Conservation (phyloP, 768 basidiomycete genomes). For the Sarcodon aspratus region DNA sequence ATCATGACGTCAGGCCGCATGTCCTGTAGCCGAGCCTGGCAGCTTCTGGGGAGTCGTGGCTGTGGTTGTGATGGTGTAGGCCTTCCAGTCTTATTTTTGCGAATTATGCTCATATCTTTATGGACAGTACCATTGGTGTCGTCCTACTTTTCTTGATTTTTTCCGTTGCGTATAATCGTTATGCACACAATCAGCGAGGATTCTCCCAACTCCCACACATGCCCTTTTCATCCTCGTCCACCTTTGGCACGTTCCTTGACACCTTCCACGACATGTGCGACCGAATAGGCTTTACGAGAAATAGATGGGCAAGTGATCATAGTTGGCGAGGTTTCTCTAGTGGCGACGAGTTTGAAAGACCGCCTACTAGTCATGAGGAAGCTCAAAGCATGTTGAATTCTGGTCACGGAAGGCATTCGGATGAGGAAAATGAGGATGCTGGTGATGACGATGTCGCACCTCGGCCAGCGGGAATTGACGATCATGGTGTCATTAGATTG, state of each 20-base stretch:
- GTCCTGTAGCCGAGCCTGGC: conserved; percentile 50
- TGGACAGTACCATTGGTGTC: conserved; percentile 38
- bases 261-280: conserved; percentile 11
- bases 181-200: conserved; percentile 59
- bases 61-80: conserved; percentile 50
- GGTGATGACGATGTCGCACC: not conserved
- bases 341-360: conserved; percentile 11
- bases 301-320: conserved; percentile 8
- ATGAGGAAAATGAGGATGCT: conserved; percentile 16
- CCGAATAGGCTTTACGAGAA: conserved; percentile 11
- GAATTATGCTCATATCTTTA: not conserved
- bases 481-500: conserved; percentile 16
- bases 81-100: conserved; percentile 6
- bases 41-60: conserved; percentile 40
- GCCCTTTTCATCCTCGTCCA: conserved; percentile 9
- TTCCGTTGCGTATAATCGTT: conserved; percentile 70
- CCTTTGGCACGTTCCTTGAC: conserved; percentile 12
- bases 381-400: conserved; percentile 15
- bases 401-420: conserved; percentile 16
- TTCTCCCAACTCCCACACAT: conserved; percentile 66
- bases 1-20: conserved; percentile 44
- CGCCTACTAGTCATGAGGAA: conserved; percentile 14
- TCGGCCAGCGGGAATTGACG: conserved; percentile 9
- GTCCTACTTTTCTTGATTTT: conserved; percentile 55
- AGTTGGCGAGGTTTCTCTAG: conserved; percentile 4